phyloP scores from a whole-genome alignment of 2,329 filamentous ascomycete genomes.

The Aspergillus fischeri region DNA sequence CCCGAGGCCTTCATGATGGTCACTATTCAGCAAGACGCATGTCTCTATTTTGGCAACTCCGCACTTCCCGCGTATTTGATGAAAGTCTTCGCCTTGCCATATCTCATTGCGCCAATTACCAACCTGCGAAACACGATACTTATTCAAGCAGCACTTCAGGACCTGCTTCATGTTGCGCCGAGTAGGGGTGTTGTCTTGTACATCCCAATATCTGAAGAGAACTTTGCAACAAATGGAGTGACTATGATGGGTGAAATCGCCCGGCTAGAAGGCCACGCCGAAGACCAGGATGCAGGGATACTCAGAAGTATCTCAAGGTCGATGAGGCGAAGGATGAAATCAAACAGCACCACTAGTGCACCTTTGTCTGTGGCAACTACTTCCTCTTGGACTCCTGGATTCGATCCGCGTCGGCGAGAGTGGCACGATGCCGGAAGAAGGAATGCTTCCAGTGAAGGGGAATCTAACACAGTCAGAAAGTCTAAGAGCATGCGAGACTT shows the following conservation, averaged over 20 bases:
- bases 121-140: slow-evolving; percentile 79
- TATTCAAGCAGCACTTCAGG: slow-evolving; percentile 70
- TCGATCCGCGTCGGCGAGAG: neutral
- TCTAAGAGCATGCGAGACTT: slow-evolving; percentile 23
- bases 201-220: slow-evolving; percentile 64
- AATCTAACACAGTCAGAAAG: slow-evolving; percentile 16
- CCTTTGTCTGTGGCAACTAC: slow-evolving; percentile 21
- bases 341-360: slow-evolving; percentile 24
- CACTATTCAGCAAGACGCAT: slow-evolving; percentile 69
- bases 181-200: slow-evolving; percentile 72
- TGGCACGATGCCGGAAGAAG: slow-evolving; percentile 3
- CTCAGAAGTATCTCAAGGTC: slow-evolving; percentile 39
- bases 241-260: slow-evolving; percentile 68
- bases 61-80: slow-evolving; percentile 78
- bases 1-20: slow-evolving; percentile 71
- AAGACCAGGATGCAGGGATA: slow-evolving; percentile 37
- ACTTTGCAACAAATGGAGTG: slow-evolving; percentile 65
- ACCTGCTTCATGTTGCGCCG: slow-evolving; percentile 62
- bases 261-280: slow-evolving; percentile 47
- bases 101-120: slow-evolving; percentile 64
- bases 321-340: slow-evolving; percentile 35
- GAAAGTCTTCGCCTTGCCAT: slow-evolving; percentile 66
- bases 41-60: slow-evolving; percentile 69
- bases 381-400: slow-evolving; percentile 13
- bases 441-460: slow-evolving; percentile 4